A percentile compares a stretch with the other conserved stretches of the same genome.
phyloP scores from a whole-genome alignment of 176 grass and related monocot genomes.

The Metroxylon sagu region DNA sequence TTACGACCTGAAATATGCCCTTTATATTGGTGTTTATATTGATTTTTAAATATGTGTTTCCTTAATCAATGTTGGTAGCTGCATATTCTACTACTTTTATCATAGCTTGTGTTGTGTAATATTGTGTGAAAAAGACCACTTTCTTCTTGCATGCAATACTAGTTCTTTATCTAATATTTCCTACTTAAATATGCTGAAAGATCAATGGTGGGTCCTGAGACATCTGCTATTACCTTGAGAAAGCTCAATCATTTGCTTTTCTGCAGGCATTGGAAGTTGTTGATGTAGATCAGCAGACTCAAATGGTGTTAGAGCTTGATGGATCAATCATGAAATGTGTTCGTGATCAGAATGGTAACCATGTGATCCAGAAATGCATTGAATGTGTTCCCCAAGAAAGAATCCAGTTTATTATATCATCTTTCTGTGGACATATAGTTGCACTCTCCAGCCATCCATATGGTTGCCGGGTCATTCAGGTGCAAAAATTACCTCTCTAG shows the following conservation, averaged over 20 bases:
- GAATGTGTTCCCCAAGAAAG: conserved; percentile 80
- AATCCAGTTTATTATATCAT: conserved; percentile 68
- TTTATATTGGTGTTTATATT: too few relatives aligned
- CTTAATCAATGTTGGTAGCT: too few relatives aligned
- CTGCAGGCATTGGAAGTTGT: conserved; percentile 90
- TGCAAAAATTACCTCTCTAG: conserved; percentile 8
- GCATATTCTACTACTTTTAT: too few relatives aligned
- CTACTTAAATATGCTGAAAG: too few relatives aligned
- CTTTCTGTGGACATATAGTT: conserved; percentile 87
- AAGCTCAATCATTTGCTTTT: not conserved
- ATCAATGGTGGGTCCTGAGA: too few relatives aligned
- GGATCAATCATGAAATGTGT: conserved; percentile 82
- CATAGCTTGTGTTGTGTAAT: too few relatives aligned
- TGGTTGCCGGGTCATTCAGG: conserved; percentile 98
- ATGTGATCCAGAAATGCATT: conserved; percentile 97
- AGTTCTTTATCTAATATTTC: too few relatives aligned
- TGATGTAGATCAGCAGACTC: conserved; percentile 72
- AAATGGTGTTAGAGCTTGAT: conserved; percentile 82
- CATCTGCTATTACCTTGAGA: too few relatives aligned
- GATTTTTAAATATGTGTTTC: too few relatives aligned
- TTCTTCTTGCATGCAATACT: too few relatives aligned
- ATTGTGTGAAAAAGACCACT: too few relatives aligned
- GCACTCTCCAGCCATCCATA: conserved; percentile 92
- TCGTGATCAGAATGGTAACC: conserved; percentile 96
- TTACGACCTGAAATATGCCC: too few relatives aligned